These are phyloP conservation scores for Coemansia asiatica DNA, from an alignment of 192 early-diverging fungal genomes.

Conservation along the genomic window DNA sequence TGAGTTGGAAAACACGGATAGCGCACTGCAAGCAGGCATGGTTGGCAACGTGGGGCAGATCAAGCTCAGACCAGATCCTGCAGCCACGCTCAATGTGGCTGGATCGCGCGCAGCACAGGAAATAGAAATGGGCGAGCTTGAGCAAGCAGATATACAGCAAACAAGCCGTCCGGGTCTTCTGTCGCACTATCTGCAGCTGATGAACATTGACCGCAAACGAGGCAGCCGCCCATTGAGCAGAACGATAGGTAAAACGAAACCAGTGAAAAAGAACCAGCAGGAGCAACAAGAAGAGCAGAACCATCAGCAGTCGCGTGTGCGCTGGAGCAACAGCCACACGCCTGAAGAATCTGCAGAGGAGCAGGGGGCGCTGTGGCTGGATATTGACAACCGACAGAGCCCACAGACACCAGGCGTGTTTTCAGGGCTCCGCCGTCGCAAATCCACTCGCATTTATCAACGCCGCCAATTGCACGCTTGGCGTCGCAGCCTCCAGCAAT, in stretches of 20 bases:
- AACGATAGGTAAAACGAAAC: not conserved
- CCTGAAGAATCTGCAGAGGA: not conserved
- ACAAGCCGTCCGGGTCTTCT: slow-evolving; percentile 32
- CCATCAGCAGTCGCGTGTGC: not conserved
- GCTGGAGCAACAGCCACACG: not conserved
- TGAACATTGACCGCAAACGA: slow-evolving; percentile 25
- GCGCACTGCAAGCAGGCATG: slow-evolving; percentile 12
- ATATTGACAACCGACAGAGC: not conserved
- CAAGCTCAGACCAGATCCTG: slow-evolving; percentile 35
- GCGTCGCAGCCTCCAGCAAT: not conserved
- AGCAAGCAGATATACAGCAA: not conserved
- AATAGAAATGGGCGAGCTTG: too few relatives aligned
- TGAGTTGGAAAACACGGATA: slow-evolving; percentile 18
- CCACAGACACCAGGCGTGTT: not conserved
- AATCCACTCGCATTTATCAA: not conserved
- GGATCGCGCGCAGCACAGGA: slow-evolving; percentile 4
- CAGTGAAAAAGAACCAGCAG: not conserved
- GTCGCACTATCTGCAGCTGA: slow-evolving; percentile 37
- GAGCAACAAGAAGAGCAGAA: not conserved
- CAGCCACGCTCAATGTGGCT: slow-evolving; percentile 9
- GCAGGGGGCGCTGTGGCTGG: not conserved
- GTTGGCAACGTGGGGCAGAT: slow-evolving; percentile 39
- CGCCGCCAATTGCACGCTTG: not conserved
- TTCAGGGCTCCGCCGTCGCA: not conserved
- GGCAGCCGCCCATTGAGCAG: not conserved